phyloP scores from a whole-genome alignment of 1,284 basidiomycete species.

The Phellopilus nigrolimitatus region DNA sequence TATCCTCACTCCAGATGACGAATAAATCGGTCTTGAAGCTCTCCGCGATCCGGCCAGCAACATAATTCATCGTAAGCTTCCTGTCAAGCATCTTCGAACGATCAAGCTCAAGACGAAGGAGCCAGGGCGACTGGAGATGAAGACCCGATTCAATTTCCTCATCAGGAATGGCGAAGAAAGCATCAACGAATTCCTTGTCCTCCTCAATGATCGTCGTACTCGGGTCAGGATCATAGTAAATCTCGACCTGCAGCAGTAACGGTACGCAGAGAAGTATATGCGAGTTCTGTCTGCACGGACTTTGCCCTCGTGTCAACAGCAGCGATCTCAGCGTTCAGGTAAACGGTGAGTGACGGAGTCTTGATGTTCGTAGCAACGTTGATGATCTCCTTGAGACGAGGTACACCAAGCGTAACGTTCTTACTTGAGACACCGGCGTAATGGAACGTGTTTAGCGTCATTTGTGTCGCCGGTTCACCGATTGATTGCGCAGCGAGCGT shows the following conservation, averaged over 20 bases:
- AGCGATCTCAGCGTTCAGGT: slow-evolving; percentile 73
- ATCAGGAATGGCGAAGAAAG: slow-evolving; percentile 99
- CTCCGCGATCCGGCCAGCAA: slow-evolving; percentile 90
- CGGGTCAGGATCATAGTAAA: slow-evolving; percentile 97
- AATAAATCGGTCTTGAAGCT: slow-evolving; percentile 96
- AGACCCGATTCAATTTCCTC: slow-evolving; percentile 92
- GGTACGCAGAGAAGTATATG: slow-evolving; percentile 92
- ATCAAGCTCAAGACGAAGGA: slow-evolving; percentile 94
- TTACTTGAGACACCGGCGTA: slow-evolving; percentile 98
- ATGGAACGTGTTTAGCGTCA: slow-evolving; percentile 98
- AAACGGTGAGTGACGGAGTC: slow-evolving; percentile 93
- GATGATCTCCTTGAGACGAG: slow-evolving; percentile 97
- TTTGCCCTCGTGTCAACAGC: slow-evolving; percentile 66
- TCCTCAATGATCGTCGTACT: slow-evolving; percentile 94
- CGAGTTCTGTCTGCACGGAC: slow-evolving; percentile 87
- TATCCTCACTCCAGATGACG: slow-evolving; percentile 99
- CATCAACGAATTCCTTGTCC: slow-evolving; percentile 94
- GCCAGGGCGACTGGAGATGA: slow-evolving; percentile 93
- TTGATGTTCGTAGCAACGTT: slow-evolving; percentile 99
- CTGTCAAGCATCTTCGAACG: slow-evolving; percentile 98
- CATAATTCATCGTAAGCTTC: slow-evolving; percentile 93
- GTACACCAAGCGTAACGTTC: slow-evolving; percentile 97
- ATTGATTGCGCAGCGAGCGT: slow-evolving; percentile 98
- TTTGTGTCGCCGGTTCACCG: slow-evolving; percentile 98
- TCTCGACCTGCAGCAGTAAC: slow-evolving; percentile 95